These are phyloP conservation scores for Cylindrodendrum hubeiense DNA, from an alignment of 2,329 filamentous ascomycete genomes.

Conservation along the genomic window DNA sequence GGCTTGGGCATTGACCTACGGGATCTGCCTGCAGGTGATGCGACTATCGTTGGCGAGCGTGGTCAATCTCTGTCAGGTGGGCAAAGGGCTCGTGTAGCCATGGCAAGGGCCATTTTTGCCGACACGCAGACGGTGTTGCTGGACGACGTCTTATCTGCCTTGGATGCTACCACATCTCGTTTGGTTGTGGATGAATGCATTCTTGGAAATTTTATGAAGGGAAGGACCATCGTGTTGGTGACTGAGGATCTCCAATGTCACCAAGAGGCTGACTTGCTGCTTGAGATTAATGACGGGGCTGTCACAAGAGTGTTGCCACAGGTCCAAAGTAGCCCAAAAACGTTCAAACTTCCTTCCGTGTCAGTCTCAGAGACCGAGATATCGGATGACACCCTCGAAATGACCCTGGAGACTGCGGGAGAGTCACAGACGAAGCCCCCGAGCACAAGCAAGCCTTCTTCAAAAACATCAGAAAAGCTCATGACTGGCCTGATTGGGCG, in stretches of 20 bases:
- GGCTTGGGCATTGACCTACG: constrained; percentile 78
- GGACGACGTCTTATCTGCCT: constrained; percentile 81
- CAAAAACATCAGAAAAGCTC: not conserved
- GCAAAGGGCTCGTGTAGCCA: constrained; percentile 32
- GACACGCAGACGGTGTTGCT: constrained; percentile 57
- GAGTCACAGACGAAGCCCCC: not conserved
- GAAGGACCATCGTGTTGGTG: not conserved
- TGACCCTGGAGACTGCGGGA: not conserved
- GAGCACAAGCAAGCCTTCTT: not conserved
- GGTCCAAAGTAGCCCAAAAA: not conserved
- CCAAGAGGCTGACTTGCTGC: not conserved
- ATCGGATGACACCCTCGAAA: not conserved
- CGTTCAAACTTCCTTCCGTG: not conserved
- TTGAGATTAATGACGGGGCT: not conserved
- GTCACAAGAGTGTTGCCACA: not conserved
- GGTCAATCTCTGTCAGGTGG: constrained; percentile 31
- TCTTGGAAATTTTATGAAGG: constrained; percentile 12
- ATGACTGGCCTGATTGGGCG: constrained; percentile 7
- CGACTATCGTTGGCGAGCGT: constrained; percentile 66
- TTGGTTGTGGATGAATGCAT: constrained; percentile 11
- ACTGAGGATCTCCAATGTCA: not conserved
- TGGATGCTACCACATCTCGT: constrained; percentile 64
- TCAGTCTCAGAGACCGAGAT: not conserved
- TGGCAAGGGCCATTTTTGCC: constrained; percentile 40
- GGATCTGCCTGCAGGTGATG: constrained; percentile 76